Base-by-base conservation (phyloP, 108 stramenopile species). In the Nitzschia inconspicua region DNA sequence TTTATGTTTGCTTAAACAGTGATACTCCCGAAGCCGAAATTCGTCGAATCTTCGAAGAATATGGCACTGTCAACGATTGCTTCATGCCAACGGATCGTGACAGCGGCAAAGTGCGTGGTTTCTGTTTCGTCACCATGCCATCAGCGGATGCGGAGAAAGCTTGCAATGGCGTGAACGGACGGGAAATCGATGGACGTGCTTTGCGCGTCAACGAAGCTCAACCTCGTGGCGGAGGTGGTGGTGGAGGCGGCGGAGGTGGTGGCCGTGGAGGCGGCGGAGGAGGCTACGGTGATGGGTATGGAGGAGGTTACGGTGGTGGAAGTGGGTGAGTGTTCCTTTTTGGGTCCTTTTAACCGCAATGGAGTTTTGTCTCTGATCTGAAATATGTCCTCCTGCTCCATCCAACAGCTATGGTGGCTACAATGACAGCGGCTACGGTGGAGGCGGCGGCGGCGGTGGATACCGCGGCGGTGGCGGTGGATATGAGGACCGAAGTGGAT, bases 121-220 rank as follows among this genome's bases (percentile, higher is more conserved):
- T 94, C 56, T 88, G 85, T 32, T 94, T 94, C 55, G 89, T 94
- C 23, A 94, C 93, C 46, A 91, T 94, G 88, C 79, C 82, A 9
- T 59, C 93, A 16, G 74, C 79, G 37, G 89, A 88, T 58, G 93
- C 89, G 13, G 75, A 84, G 60, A 57, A 72, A 28, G 93, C 93
- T 36, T 89, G 88, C 44, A 65, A 69, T 40, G 81, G 85, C 46
- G 64, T 89, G 5, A 86, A 87, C 59, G 93, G 93, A 24, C 73
- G 73, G 28, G 93, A 94, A 71, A 36, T 94, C 46, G 87, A 94
- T 66, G 93, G 93, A 70, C 70, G 93, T 41, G 57, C 81, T 18
- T 68, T 94, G 4, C 82, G 87, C 47, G 93, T 94, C n/a, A 91
- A 94, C 50, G 89, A 89, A 44, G 93, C 93, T 29, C 88, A 93